A percentile compares a stretch with the other conserved stretches of the same genome.
phyloP scores from a whole-genome alignment of 306 rosid genomes.

The Inga oerstediana region DNA sequence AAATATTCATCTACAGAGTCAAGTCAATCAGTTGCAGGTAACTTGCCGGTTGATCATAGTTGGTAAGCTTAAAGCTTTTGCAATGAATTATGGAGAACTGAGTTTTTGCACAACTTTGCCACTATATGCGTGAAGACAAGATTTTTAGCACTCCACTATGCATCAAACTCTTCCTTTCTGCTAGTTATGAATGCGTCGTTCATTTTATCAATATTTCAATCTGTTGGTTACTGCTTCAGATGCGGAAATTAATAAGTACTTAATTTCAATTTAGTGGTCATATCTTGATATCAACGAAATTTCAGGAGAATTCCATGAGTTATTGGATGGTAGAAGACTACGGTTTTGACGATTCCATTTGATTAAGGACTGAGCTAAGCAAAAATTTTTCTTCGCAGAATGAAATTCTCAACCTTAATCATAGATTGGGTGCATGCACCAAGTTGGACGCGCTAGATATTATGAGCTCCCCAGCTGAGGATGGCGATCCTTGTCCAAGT shows the following conservation, averaged over 20 bases:
- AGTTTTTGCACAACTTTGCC: not conserved
- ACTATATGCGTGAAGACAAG: not conserved
- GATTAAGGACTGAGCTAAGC: conserved; percentile 18
- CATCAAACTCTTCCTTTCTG: not conserved
- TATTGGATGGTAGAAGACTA: not conserved
- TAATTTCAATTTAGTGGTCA: not conserved
- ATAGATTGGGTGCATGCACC: conserved; percentile 43
- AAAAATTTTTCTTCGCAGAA: conserved; percentile 47
- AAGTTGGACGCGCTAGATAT: conserved; percentile 40
- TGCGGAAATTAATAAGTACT: not conserved
- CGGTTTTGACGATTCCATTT: not conserved
- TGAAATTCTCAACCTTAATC: conserved; percentile 53
- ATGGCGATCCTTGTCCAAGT: conserved; percentile 37
- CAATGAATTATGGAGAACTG: not conserved
- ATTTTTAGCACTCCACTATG: not conserved
- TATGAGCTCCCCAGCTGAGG: conserved; percentile 33
- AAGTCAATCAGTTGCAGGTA: conserved; percentile 69
- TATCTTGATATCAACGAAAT: not conserved
- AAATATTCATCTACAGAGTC: conserved; percentile 52
- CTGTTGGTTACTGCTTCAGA: not conserved
- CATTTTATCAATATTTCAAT: not conserved
- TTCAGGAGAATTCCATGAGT: not conserved
- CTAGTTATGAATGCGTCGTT: not conserved
- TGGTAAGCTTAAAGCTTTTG: conserved; percentile 6
- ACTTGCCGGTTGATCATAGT: conserved; percentile 8